Conservation (phyloP, 352 stramenopile genomes). For the Pythium utonaiense region DNA sequence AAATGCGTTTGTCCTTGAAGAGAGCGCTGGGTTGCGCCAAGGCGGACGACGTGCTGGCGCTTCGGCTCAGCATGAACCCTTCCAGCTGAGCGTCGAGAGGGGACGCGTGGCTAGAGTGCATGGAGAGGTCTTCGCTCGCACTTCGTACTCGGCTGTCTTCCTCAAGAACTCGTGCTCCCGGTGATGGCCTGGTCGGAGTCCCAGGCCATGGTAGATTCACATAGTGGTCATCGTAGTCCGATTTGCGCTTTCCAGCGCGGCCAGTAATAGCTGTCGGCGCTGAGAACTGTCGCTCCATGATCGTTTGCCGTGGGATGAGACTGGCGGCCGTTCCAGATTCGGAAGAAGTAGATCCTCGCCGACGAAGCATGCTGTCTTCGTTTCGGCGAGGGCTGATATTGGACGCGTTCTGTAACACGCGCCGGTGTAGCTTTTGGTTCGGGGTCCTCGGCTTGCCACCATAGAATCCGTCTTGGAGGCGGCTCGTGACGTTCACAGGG, state of each 20-base stretch:
- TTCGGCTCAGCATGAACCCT: slow-evolving; percentile 30
- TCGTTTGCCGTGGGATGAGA: slow-evolving; percentile 5
- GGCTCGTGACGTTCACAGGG: slow-evolving; percentile 46
- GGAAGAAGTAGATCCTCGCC: slow-evolving; percentile 13
- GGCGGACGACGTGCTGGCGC: slow-evolving; percentile 30
- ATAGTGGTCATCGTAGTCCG: slow-evolving; percentile 15
- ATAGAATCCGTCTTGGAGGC: slow-evolving; percentile 38
- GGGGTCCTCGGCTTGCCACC: slow-evolving; percentile 59
- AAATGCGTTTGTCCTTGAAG: slow-evolving; percentile 70
- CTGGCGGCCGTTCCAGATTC: slow-evolving; percentile 1
- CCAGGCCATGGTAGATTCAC: background rate
- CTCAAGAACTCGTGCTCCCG: background rate
- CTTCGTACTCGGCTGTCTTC: slow-evolving; percentile 28
- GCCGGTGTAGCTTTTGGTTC: slow-evolving; percentile 55
- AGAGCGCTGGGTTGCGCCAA: slow-evolving; percentile 28
- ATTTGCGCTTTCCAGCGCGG: slow-evolving; percentile 16
- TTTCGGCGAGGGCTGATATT: slow-evolving; percentile 74
- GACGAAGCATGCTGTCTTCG: slow-evolving; percentile 18
- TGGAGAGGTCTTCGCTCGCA: slow-evolving; percentile 37
- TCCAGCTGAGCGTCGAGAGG: slow-evolving; percentile 11
- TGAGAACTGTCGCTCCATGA: slow-evolving; percentile 11
- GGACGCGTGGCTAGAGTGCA: slow-evolving; percentile 11
- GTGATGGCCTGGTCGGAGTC: background rate
- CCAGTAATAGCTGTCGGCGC: slow-evolving; percentile 6
- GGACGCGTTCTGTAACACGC: slow-evolving; percentile 39